These are phyloP conservation scores for Aureobasidium sp. DNA, from an alignment of 2,329 filamentous ascomycete species.

Conservation along the genomic window DNA sequence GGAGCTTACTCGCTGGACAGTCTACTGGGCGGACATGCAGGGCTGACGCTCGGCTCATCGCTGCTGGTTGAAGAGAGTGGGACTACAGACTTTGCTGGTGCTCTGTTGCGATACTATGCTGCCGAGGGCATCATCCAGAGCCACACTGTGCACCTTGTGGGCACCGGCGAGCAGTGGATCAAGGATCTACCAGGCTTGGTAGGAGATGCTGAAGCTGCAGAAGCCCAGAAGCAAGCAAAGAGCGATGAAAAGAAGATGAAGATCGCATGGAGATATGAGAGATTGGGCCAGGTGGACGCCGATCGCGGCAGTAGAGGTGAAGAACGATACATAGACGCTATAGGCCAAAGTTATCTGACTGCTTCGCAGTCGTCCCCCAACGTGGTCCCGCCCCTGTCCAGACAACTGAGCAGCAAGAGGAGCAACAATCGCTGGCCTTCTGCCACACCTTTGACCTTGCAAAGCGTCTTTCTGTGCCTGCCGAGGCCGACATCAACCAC, in stretches of 20 bases:
- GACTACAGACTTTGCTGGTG: constrained; percentile 86
- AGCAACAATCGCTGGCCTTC: constrained; percentile 29
- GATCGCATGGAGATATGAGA: constrained; percentile 96
- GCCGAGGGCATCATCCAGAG: constrained; percentile 89
- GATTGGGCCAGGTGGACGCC: constrained; percentile 58
- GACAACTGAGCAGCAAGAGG: constrained; percentile 12
- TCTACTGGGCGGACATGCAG: constrained; percentile 76
- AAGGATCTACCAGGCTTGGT: constrained; percentile 71
- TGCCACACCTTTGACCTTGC: constrained; percentile 46
- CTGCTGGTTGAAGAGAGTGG: constrained; percentile 79
- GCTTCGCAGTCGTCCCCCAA: constrained; percentile 11
- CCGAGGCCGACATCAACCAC: constrained; percentile 34
- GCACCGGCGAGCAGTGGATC: constrained; percentile 69
- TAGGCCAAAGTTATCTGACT: constrained; percentile 8
- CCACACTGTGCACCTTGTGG: constrained; percentile 79
- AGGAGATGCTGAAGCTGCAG: constrained; percentile 32
- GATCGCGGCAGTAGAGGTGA: constrained; percentile 48
- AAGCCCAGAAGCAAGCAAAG: constrained; percentile 34
- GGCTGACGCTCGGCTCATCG: constrained; percentile 71
- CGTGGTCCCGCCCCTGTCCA: background rate
- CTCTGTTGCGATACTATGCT: constrained; percentile 78
- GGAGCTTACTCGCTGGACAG: constrained; percentile 79
- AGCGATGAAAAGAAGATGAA: constrained; percentile 74
- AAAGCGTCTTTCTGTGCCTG: constrained; percentile 37
- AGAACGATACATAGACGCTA: constrained; percentile 21